Evolutionary conservation across 768 basidiomycete species (phyloP).

Genomic region (Basidioascus undulatus): DNA sequence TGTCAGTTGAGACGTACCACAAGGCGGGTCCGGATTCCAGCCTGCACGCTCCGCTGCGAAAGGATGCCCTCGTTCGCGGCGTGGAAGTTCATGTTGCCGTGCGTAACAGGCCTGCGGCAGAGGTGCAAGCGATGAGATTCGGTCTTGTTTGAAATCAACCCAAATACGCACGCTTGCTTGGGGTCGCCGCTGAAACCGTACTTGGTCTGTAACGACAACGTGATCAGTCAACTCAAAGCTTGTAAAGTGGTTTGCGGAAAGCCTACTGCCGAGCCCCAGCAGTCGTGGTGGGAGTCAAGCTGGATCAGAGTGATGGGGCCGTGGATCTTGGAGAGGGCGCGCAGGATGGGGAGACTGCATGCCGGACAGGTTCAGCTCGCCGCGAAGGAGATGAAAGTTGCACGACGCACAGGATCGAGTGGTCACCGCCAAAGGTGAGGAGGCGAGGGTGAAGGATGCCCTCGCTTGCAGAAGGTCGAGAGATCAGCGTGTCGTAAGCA

Average conservation of each 20-base stretch:
- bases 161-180: too few species aligned
- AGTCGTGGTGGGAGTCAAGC: constrained; percentile 66
- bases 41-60: constrained; percentile 36
- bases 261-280: too few species aligned
- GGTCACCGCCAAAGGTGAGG: constrained; percentile 65
- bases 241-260: too few species aligned
- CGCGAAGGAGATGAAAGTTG: neutral
- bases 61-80: constrained; percentile 57
- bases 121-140: too few species aligned
- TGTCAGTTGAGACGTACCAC: too few species aligned
- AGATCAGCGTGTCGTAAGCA: constrained; percentile 51
- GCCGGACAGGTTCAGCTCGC: too few species aligned
- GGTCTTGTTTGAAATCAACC: too few species aligned
- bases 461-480: constrained; percentile 32
- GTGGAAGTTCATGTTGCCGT: constrained; percentile 66
- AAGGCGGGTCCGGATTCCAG: too few species aligned
- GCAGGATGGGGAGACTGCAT: constrained; percentile 66
- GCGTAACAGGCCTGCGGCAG: constrained; percentile 32
- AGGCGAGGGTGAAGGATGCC: constrained; percentile 47
- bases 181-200: too few species aligned
- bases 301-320: constrained; percentile 42
- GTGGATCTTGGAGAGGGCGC: constrained; percentile 51
- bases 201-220: too few species aligned
- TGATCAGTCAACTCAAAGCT: too few species aligned
- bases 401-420: constrained; percentile 28